Base-by-base conservation (phyloP, 2,329 filamentous ascomycete genomes). In the Tolypocladium nubicola region DNA sequence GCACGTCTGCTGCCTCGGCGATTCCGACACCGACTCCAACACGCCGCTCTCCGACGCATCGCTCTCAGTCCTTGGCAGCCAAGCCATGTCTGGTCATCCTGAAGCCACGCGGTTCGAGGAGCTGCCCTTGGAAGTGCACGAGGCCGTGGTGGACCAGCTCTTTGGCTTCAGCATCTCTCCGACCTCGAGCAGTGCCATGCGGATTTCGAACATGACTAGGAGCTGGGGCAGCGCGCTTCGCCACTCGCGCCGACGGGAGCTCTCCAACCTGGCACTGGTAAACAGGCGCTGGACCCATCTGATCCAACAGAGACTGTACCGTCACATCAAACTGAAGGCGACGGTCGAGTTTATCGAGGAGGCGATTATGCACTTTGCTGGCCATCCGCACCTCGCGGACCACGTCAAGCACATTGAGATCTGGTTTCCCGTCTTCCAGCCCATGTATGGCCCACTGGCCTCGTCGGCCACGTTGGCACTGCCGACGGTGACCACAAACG, bases 381-480 rank as follows among this genome's bases (percentile, higher is more conserved):
- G 70, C 11, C 78, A 84, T 59, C 74, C 78, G 35, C 81, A 88
- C 64, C 78, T 90, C 7, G 78, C 81, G 23, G 63, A 71, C 10
- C 83, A 89, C 62, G 83, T 90, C 59, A 85, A 84, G 62, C 87
- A 90, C 65, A 80, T 90, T 59, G 87, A 90, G 70, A 78, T 90
- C 47, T 90, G 87, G 86, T 88, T 90, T 60, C 87, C 88, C 3
- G 86, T 90, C 45, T 90, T 87, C 64, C 80, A 85, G 62, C 82
- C 81, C 23, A 79, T 78, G 14, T 75, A 76, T 58, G 71, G 75
- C 11, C 71, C 77, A 6, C 65, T 73, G 45, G 71, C 74, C 4
- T 62, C 75, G 23, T 74, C 76, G 19, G 74, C 75, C 45, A 74
- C 73, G 0, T 71, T 77, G 54, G 70, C 75, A 2, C 69, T 81